Evolutionary conservation across 2,329 filamentous ascomycete genomes (phyloP), one percentile per base, ranked within the genome.

Genomic region (Penicillium brasilianum): DNA sequence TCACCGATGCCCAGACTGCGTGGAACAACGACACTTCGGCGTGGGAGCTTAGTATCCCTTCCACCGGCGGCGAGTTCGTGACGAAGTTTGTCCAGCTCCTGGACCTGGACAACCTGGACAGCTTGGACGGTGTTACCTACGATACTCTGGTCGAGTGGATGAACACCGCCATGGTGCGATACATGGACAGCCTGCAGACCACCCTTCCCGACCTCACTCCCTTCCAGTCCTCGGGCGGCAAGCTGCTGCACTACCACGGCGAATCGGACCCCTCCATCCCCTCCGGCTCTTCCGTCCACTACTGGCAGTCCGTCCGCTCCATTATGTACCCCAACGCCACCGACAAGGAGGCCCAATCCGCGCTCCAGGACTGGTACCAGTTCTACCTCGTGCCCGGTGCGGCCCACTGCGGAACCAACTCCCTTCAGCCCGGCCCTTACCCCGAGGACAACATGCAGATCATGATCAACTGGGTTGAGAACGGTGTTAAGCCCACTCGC

Each of bases 181-280:
- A 84, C 71, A 61, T 76, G 32, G 82, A 84, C 66, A 81, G 71
- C 51, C 76, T 86, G 3, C 84, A 87, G 66, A 87, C 84, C 9
- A 85, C 81, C 1, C 68, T 80, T 25, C 82, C 83, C 0, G 84
- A 87, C 64, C 76, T 87, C 0, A 82, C 80, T 0, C 64, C 75
- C 9, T 86, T 86, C 76, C 74, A 82, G 34, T 59, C 74, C 2
- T 66, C 76, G 0, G 85, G 84, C 25, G 84, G 83, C 55, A 87
- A 87, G 72, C 72, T 87, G 4, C 73, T 88, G 11, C 84, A 87
- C 71, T 85, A 81, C 75, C 85, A 87, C 72, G 85, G 84, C 55
- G 84, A 87, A 71, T 82, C 81, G 0, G 85, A 87, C 70, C 71
- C 77, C 14, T 80, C 77, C 7, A 76, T 88, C 61, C 84, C 84